Percentiles rank a stretch among this genome's conserved stretches.
Conservation (phyloP, 1,284 basidiomycete genomes). For the Pseudozyma pruni region DNA sequence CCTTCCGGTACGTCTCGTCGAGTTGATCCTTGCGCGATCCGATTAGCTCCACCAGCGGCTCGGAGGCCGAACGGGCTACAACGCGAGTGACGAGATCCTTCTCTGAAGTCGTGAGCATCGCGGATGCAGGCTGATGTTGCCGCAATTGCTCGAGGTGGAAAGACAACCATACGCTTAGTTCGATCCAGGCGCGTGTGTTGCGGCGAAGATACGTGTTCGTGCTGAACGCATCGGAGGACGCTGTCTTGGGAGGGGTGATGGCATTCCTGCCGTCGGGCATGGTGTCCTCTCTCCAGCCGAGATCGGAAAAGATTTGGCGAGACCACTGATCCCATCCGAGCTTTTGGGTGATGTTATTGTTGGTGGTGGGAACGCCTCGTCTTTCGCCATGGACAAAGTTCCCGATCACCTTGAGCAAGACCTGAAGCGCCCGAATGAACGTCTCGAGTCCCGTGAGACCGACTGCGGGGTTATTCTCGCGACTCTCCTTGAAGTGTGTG, state of each 20-base stretch:
- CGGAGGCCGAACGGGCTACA: slow-evolving; percentile 7
- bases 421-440: slow-evolving; percentile 38
- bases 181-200: slow-evolving; percentile 50
- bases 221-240: not conserved
- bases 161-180: slow-evolving; percentile 40
- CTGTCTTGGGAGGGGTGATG: slow-evolving; percentile 11
- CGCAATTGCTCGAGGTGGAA: slow-evolving; percentile 25
- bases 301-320: slow-evolving; percentile 29
- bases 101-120: slow-evolving; percentile 6
- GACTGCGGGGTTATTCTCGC: slow-evolving; percentile 29
- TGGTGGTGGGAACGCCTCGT: slow-evolving; percentile 28
- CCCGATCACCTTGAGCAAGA: slow-evolving; percentile 39
- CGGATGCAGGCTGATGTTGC: slow-evolving; percentile 14
- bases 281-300: slow-evolving; percentile 30
- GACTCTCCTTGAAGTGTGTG: slow-evolving; percentile 25
- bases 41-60: slow-evolving; percentile 25
- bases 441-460: slow-evolving; percentile 32
- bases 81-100: slow-evolving; percentile 12
- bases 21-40: slow-evolving; percentile 25
- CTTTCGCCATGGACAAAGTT: slow-evolving; percentile 49
- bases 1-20: slow-evolving; percentile 14
- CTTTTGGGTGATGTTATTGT: slow-evolving; percentile 34
- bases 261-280: slow-evolving; percentile 40
- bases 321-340: slow-evolving; percentile 41
- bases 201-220: slow-evolving; percentile 10